Conservation (phyloP, 1,284 basidiomycete species). For the Cutaneotrichosporon mucoides region DNA sequence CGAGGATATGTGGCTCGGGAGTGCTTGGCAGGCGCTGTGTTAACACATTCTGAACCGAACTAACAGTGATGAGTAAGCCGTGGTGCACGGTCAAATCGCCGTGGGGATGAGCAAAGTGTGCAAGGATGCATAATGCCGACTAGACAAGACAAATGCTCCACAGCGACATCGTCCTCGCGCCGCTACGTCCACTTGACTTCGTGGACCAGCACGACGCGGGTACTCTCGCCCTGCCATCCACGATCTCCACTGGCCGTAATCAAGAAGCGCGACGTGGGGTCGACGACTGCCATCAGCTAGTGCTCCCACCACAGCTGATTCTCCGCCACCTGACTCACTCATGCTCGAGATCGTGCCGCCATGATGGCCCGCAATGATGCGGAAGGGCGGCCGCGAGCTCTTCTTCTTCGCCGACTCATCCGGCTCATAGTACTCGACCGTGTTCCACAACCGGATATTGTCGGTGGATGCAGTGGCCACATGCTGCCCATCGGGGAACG, state of each 20-base stretch:
- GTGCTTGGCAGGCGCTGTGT: no score
- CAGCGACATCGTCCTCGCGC: background rate
- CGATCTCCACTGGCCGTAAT: slow-evolving; percentile 89
- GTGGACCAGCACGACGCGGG: slow-evolving; percentile 81
- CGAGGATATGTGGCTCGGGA: no score
- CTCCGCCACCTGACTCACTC: slow-evolving; percentile 55
- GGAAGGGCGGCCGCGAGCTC: slow-evolving; percentile 64
- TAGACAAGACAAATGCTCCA: no score
- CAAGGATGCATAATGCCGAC: no score
- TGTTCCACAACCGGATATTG: slow-evolving; percentile 93
- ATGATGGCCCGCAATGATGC: slow-evolving; percentile 94
- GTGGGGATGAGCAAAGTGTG: no score
- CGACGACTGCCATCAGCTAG: slow-evolving; percentile 65
- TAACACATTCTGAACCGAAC: no score
- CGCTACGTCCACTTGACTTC: slow-evolving; percentile 61
- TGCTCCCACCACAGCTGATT: background rate
- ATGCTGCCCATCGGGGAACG: slow-evolving; percentile 85
- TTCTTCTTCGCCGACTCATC: slow-evolving; percentile 57
- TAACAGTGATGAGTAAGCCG: no score
- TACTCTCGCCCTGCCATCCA: slow-evolving; percentile 86
- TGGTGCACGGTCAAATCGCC: no score
- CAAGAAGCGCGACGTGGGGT: slow-evolving; percentile 77
- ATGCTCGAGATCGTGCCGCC: slow-evolving; percentile 88
- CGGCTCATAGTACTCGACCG: slow-evolving; percentile 65
- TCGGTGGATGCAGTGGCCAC: slow-evolving; percentile 88